Evolutionary conservation across 2,329 filamentous ascomycete species (phyloP), one percentile per base, ranked within the genome.

Genomic region (Colletotrichum echinochloae): DNA sequence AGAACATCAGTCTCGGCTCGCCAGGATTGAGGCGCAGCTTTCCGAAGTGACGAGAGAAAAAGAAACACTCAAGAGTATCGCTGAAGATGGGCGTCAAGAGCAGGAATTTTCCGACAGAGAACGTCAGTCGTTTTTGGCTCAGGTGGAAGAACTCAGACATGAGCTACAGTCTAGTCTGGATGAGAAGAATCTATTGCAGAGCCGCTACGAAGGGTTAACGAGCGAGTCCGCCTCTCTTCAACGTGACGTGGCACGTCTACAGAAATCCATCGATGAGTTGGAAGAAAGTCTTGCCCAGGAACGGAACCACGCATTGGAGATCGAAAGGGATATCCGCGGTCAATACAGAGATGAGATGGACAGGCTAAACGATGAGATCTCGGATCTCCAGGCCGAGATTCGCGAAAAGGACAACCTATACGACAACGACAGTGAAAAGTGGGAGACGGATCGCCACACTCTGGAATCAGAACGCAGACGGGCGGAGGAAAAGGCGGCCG

Each of bases 391-490:
- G 69, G 87, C 89, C 26, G 88, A 91, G 73, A 85, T 92, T 39
- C 87, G 89, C 73, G 89, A 92, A 74, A 92, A 90, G 73, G 90
- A 93, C 74, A 91, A 90, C 57, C 84, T 91, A 46, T 91, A 91
- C 80, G 90, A 91, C 69, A 88, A 91, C 67, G 90, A 93, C 75
- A 89, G 87, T 78, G 91, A 94, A 73, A 89, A 90, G 75, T 94
- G 92, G 91, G 90, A 92, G 63, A 88, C 86, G 9, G 88, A 91
- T 76, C 90, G 86, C 75, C 87, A 89, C 41, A 87, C 86, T 49
- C 81, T 94, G 1, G 88, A 92, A 75, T 85, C 89, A 1, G 90
- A 93, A 74, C 89, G 88, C 64, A 86, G 90, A 59, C 87, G 87
- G 66, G 89, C 90, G 0, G 90, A 93, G 76, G 90, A 93, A 75